Evolutionary conservation across 2,329 filamentous ascomycete species (phyloP).

Genomic region (Apiospora koreana): DNA sequence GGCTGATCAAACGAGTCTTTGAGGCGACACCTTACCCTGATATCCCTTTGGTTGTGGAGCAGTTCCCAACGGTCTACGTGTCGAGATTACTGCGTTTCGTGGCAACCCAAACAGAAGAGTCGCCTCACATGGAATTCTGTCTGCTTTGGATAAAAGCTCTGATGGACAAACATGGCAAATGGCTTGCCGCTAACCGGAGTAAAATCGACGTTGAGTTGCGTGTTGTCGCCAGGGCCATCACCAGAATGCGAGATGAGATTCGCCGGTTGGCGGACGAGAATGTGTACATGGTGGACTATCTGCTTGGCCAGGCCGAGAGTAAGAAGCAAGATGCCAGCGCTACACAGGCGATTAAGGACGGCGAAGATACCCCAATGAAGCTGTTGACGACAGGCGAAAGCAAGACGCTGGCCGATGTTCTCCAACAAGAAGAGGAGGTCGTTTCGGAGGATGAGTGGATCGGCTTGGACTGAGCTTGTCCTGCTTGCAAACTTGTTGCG

Average conservation of each 20-base stretch:
- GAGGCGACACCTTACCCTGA: slow-evolving; percentile 75
- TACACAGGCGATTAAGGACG: slow-evolving; percentile 16
- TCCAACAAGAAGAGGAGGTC: slow-evolving; percentile 24
- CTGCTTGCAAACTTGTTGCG: neutral
- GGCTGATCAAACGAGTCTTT: slow-evolving; percentile 82
- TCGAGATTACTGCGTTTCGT: slow-evolving; percentile 84
- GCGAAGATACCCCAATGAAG: slow-evolving; percentile 25
- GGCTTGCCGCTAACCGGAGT: slow-evolving; percentile 77
- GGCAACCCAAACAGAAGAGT: slow-evolving; percentile 83
- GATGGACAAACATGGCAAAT: slow-evolving; percentile 80
- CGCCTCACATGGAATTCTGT: slow-evolving; percentile 93
- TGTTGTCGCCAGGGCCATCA: slow-evolving; percentile 77
- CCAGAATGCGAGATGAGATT: slow-evolving; percentile 79
- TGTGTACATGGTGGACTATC: slow-evolving; percentile 83
- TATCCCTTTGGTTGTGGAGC: slow-evolving; percentile 75
- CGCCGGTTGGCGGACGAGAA: slow-evolving; percentile 85
- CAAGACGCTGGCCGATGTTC: slow-evolving; percentile 18
- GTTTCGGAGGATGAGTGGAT: slow-evolving; percentile 32
- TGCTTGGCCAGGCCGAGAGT: slow-evolving; percentile 54
- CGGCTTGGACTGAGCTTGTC: slow-evolving; percentile 28
- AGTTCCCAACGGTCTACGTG: slow-evolving; percentile 84
- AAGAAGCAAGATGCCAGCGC: slow-evolving; percentile 17
- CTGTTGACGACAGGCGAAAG: slow-evolving; percentile 23
- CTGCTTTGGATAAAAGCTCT: slow-evolving; percentile 87
- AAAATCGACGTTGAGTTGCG: slow-evolving; percentile 84